Evolutionary conservation across 768 basidiomycete genomes (phyloP), one percentile per base, ranked within the genome.

Genomic region (Naganishia onofrii): DNA sequence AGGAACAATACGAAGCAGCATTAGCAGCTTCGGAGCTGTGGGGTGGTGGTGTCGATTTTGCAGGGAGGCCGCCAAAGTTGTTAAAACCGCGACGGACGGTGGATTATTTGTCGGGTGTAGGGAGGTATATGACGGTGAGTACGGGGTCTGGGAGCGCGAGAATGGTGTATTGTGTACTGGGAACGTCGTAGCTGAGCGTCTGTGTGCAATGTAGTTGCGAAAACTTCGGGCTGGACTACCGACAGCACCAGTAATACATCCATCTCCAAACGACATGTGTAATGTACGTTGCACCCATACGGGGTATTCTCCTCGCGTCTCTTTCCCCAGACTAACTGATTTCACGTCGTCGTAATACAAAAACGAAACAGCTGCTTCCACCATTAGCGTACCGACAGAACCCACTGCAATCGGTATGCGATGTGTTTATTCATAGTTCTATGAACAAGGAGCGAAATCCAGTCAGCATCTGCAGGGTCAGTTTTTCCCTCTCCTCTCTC

Each of bases 361-460:
- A n/a, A n/a, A n/a, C n/a, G n/a, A n/a, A 63, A 52, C 79, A 97
- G 95, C 85, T 98, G n/a, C 84, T 97, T 56, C 95, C 94, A 0
- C 90, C 96, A 0, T 88, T 89, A 80, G 94, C 93, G 32, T 97
- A 97, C 81, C 88, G 90, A 19, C 86, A 88, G 66, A 97, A 98
- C 79, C 85, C 90, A 4, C 92, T 94, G 6, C 95, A 92, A 0
- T 97, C 95, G 0, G 83, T 97, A 67, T 97, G 94, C 79, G 94
- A 94, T 53, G 94, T 96, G 79, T 98, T 96, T 74, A 89, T 97
- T 12, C 96, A 99, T 80, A 97, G 95, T 0, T 96, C 94, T 19
- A 97, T 93, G 51, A 99, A 99, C 84, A 99, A 99, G 82, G 92
- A 98, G 72, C 86, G 93, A 66, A 96, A 93, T 84, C 94, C 96